Evolutionary conservation across 192 early-diverging fungal species (phyloP).

Genomic region (Mortierella hygrophila): DNA sequence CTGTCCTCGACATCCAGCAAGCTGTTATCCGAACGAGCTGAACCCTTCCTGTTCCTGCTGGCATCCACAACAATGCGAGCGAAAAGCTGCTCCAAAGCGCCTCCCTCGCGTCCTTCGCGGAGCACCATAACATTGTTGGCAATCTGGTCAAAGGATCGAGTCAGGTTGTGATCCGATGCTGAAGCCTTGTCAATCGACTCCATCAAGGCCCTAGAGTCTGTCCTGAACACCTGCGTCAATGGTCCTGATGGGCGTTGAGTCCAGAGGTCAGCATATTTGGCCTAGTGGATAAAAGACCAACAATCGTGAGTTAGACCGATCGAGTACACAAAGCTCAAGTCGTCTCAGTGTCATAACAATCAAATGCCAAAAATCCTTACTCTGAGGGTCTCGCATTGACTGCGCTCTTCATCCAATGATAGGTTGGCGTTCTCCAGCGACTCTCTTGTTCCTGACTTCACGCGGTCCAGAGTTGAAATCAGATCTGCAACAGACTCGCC

Average conservation of each 20-base stretch:
- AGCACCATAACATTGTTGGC: slow-evolving; percentile 61
- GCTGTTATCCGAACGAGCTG: slow-evolving; percentile 47
- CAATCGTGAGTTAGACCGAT: not conserved
- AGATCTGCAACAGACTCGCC: slow-evolving; percentile 66
- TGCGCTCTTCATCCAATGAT: slow-evolving; percentile 89
- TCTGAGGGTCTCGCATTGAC: slow-evolving; percentile 81
- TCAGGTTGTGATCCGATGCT: slow-evolving; percentile 67
- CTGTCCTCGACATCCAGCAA: slow-evolving; percentile 69
- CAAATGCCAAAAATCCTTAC: slow-evolving; percentile 56
- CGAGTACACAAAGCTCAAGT: not conserved
- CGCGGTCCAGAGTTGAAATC: slow-evolving; percentile 71
- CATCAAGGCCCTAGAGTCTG: slow-evolving; percentile 81
- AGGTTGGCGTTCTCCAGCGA: slow-evolving; percentile 74
- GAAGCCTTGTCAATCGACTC: slow-evolving; percentile 84
- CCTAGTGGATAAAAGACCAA: slow-evolving; percentile 17
- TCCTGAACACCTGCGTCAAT: slow-evolving; percentile 78
- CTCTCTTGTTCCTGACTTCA: slow-evolving; percentile 75
- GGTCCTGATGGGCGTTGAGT: slow-evolving; percentile 85
- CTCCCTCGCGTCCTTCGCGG: slow-evolving; percentile 53
- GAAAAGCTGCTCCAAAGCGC: slow-evolving; percentile 61
- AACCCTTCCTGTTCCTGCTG: slow-evolving; percentile 42
- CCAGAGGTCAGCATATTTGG: slow-evolving; percentile 87
- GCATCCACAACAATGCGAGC: slow-evolving; percentile 47
- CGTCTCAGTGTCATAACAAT: not conserved
- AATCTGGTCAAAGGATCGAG: slow-evolving; percentile 58